phyloP scores from a whole-genome alignment of 2,329 filamentous ascomycete species.

The Zymoseptoria brevis region DNA sequence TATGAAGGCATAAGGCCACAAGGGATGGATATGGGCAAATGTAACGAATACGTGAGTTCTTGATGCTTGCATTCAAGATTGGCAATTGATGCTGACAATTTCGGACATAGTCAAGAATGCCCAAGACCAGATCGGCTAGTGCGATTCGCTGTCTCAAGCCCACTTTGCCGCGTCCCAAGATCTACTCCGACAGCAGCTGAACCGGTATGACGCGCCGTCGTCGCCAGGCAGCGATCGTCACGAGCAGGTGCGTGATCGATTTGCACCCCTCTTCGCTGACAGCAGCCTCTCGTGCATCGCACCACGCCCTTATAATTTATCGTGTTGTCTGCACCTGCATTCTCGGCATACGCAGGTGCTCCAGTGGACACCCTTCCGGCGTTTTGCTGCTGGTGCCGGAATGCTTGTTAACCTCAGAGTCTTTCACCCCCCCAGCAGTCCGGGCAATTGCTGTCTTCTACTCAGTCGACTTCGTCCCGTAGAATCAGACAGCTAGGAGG shows the following conservation, averaged over 20 bases:
- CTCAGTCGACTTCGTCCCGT: no score
- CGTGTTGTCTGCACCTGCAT: background rate
- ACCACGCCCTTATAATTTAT: background rate
- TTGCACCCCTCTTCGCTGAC: background rate
- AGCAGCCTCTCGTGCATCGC: background rate
- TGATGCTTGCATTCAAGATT: background rate
- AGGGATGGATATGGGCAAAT: conserved; percentile 29
- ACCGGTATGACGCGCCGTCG: background rate
- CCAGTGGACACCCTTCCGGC: no score
- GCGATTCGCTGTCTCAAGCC: background rate
- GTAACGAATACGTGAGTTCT: conserved; percentile 22
- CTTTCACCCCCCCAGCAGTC: no score
- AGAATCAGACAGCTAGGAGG: no score
- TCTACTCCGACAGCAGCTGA: background rate
- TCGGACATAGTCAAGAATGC: background rate
- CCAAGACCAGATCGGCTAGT: background rate
- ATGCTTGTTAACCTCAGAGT: no score
- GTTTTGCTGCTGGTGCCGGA: no score
- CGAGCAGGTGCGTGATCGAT: background rate
- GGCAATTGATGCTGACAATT: background rate
- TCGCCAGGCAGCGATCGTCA: background rate
- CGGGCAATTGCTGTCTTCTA: no score
- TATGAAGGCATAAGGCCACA: conserved; percentile 22
- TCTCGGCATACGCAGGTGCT: background rate
- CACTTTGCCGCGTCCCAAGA: background rate